These are phyloP conservation scores for Stachybotrys chlorohalonatus DNA, from an alignment of 2,329 filamentous ascomycete species.

Conservation along the genomic window DNA sequence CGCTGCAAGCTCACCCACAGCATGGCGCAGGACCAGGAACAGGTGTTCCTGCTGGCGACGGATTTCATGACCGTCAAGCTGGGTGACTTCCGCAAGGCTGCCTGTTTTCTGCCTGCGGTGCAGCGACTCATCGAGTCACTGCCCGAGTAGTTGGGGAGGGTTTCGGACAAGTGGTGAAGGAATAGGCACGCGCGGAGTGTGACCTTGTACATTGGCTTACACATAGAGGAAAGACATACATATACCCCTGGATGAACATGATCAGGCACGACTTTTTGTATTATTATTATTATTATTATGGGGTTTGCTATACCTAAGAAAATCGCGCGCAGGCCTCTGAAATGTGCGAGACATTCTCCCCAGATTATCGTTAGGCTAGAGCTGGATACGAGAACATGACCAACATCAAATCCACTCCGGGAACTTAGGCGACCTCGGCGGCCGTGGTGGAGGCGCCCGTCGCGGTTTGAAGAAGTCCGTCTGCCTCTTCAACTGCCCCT, in stretches of 20 bases:
- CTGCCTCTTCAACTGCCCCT: neutral
- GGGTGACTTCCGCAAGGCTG: slow-evolving; percentile 59
- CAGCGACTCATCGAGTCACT: slow-evolving; percentile 35
- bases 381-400: neutral
- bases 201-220: neutral
- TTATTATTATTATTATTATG: neutral
- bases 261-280: neutral
- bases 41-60: slow-evolving; percentile 58
- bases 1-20: slow-evolving; percentile 18
- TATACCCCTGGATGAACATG: neutral
- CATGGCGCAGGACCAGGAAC: slow-evolving; percentile 24
- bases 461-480: neutral
- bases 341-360: too few species aligned
- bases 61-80: slow-evolving; percentile 70
- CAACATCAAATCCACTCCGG: neutral
- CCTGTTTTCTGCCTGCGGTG: slow-evolving; percentile 52
- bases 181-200: neutral
- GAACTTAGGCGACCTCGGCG: neutral
- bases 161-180: neutral
- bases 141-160: neutral
- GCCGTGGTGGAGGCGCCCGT: too few species aligned
- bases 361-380: too few species aligned
- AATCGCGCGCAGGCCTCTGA: too few species aligned
- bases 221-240: neutral
- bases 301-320: too few species aligned